Percentiles rank a stretch among this genome's conserved stretches.
Conservation (phyloP, 495 filamentous ascomycete species). For the Podospora sp. region DNA sequence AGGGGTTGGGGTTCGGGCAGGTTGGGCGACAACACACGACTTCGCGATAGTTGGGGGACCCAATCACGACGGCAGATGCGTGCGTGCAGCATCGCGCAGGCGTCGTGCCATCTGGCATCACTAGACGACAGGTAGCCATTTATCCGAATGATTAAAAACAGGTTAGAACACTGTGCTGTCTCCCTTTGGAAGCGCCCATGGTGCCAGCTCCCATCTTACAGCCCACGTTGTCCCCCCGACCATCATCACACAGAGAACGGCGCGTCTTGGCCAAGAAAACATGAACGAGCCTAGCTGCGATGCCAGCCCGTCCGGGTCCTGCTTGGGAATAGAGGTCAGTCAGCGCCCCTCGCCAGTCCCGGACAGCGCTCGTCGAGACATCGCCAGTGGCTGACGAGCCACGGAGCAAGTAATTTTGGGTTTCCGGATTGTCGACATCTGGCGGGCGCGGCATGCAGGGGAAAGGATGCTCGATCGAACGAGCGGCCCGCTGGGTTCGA, state of each 20-base stretch:
- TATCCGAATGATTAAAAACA: constrained; percentile 27
- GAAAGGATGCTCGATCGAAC: not conserved
- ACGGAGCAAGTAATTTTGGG: not conserved
- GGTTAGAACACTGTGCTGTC: constrained; percentile 8
- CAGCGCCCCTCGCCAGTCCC: not conserved
- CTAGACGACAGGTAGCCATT: constrained; percentile 29
- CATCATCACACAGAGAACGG: not conserved
- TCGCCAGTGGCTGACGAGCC: not conserved
- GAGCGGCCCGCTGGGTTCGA: not conserved
- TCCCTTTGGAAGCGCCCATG: not conserved
- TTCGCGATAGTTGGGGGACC: constrained; percentile 27
- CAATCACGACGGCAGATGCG: constrained; percentile 38
- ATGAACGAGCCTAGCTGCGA: not conserved
- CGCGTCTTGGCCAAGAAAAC: not conserved
- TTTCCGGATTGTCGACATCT: not conserved
- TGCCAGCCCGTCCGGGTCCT: not conserved
- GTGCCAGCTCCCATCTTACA: not conserved
- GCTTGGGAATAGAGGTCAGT: not conserved
- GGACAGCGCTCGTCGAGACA: not conserved
- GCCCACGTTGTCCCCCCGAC: not conserved
- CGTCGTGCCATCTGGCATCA: constrained; percentile 41
- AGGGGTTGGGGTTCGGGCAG: constrained; percentile 34
- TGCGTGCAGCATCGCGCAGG: constrained; percentile 30
- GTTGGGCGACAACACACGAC: constrained; percentile 38
- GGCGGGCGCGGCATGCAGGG: not conserved